Conservation (phyloP, 2,329 filamentous ascomycete species). For the Verticillium albo-atrum region DNA sequence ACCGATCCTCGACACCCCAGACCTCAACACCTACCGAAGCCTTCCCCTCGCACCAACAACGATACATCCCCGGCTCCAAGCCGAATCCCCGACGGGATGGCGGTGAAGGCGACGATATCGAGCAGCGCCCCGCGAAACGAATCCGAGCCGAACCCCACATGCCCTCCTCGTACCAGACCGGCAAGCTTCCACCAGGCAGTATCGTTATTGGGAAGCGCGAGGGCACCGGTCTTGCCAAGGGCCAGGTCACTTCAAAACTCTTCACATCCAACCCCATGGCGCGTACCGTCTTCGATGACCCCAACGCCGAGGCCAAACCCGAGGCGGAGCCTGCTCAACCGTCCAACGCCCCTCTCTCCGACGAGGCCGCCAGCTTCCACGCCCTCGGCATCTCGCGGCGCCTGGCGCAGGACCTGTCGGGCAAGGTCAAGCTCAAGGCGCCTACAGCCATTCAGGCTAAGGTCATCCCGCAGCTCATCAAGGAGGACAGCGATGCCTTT, state of each 20-base stretch:
- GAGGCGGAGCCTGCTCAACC: constrained; percentile 58
- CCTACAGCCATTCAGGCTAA: constrained; percentile 94
- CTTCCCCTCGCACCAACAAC: constrained; percentile 6
- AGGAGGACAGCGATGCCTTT: constrained; percentile 84
- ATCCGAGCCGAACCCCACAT: constrained; percentile 29
- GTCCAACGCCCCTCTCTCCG: constrained; percentile 85
- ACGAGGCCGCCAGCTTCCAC: constrained; percentile 81
- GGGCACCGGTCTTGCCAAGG: constrained; percentile 32
- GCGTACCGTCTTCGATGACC: constrained; percentile 55
- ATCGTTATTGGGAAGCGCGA: constrained; percentile 19
- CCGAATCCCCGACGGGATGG: constrained; percentile 13
- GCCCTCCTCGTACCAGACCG: constrained; percentile 25
- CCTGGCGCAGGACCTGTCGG: constrained; percentile 75
- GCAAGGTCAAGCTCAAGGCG: constrained; percentile 82
- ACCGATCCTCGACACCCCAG: constrained; percentile 23
- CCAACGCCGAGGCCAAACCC: constrained; percentile 32
- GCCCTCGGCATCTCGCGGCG: constrained; percentile 76
- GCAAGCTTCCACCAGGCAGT: constrained; percentile 30
- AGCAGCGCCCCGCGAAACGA: constrained; percentile 37
- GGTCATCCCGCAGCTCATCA: constrained; percentile 74
- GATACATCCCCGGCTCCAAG: constrained; percentile 7
- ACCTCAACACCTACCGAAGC: constrained; percentile 17
- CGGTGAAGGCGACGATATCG: constrained; percentile 20
- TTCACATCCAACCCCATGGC: constrained; percentile 85
- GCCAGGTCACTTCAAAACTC: constrained; percentile 79